Evolutionary conservation across 139 green algal genomes (phyloP).

Genomic region (Mesostigma viride): DNA sequence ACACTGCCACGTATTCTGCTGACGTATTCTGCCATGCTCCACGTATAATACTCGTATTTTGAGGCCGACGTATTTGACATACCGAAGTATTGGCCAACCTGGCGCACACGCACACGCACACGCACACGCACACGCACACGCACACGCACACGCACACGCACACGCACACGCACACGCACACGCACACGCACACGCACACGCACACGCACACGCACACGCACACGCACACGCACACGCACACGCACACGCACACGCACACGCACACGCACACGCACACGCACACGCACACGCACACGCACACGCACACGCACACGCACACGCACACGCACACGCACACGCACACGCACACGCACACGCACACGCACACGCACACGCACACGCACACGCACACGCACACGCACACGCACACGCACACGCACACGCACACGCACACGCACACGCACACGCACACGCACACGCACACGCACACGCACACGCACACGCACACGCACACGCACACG

Average conservation of each 20-base stretch:
- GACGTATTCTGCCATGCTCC: too few relatives aligned
- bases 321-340: constrained; percentile 5
- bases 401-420: constrained; percentile 7
- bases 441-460: constrained; percentile 5
- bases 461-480: constrained; percentile 7
- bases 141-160: constrained; percentile 5
- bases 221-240: constrained; percentile 7
- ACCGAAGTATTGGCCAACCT: too few relatives aligned
- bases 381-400: constrained; percentile 5
- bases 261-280: constrained; percentile 5
- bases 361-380: constrained; percentile 6
- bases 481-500: too few relatives aligned
- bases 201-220: constrained; percentile 5
- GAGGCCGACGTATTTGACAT: too few relatives aligned
- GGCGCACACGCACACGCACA: constrained; percentile 6
- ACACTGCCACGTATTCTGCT: too few relatives aligned
- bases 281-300: constrained; percentile 7
- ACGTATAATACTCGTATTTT: too few relatives aligned
- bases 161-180: constrained; percentile 7
- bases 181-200: constrained; percentile 6
- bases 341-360: constrained; percentile 7
- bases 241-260: constrained; percentile 6
- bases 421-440: constrained; percentile 6
- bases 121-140: constrained; percentile 6
- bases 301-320: constrained; percentile 6